Conservation (phyloP, 225 moss, liverwort and hornwort genomes). For the Ulota crispa region DNA sequence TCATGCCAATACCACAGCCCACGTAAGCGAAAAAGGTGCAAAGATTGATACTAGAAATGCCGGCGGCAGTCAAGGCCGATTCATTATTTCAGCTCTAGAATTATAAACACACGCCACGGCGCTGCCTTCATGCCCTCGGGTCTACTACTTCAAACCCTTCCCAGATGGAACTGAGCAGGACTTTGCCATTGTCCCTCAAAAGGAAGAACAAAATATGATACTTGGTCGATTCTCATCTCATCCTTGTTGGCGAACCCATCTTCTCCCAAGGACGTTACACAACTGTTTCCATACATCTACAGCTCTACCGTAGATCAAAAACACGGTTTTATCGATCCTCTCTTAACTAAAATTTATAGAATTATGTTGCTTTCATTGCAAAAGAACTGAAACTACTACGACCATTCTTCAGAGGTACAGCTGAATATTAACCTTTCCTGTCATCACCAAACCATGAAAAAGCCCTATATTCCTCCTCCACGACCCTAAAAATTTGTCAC, state of each 20-base stretch:
- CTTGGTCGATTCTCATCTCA: conserved; percentile 64
- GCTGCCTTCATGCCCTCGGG: neutral
- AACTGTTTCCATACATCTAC: conserved; percentile 21
- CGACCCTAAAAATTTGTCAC: neutral
- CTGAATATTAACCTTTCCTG: neutral
- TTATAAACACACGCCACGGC: neutral
- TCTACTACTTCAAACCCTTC: conserved; percentile 18
- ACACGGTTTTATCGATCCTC: neutral
- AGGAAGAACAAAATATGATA: conserved; percentile 53
- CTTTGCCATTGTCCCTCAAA: conserved; percentile 10
- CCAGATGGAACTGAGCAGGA: neutral
- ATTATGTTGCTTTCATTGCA: neutral
- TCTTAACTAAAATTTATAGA: neutral
- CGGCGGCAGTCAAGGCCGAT: neutral
- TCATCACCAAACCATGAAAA: neutral
- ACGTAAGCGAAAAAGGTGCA: neutral
- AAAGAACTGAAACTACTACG: neutral
- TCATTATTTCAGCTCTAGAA: neutral
- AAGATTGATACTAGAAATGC: neutral
- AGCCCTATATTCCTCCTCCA: neutral
- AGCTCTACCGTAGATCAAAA: conserved; percentile 19
- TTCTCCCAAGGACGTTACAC: conserved; percentile 36
- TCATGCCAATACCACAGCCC: too few species aligned
- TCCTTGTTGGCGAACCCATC: conserved; percentile 33
- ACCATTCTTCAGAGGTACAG: neutral